Conservation (phyloP, 2,329 filamentous ascomycete species). For the Penicillium verrucosum region DNA sequence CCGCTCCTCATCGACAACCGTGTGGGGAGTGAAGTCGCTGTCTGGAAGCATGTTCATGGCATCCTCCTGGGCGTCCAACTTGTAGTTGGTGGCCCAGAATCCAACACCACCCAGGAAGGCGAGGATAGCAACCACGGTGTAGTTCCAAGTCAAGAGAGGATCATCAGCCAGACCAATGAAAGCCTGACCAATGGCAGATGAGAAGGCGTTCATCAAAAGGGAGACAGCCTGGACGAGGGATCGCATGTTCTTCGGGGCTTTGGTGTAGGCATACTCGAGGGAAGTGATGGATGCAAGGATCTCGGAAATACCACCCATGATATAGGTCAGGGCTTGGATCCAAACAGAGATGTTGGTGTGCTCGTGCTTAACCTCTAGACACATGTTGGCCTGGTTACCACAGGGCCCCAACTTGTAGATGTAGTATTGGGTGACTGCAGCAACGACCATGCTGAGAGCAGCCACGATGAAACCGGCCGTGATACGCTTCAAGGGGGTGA, state of each 20-base stretch:
- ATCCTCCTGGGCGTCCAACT: conserved; percentile 67
- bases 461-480: conserved; percentile 50
- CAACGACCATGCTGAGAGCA: conserved; percentile 48
- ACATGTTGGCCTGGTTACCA: conserved; percentile 53
- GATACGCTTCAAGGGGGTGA: conserved; percentile 55
- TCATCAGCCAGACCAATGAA: conserved; percentile 61
- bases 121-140: conserved; percentile 60
- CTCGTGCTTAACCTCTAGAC: conserved; percentile 42
- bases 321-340: conserved; percentile 49
- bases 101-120: conserved; percentile 59
- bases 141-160: conserved; percentile 70
- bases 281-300: conserved; percentile 60
- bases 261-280: conserved; percentile 73
- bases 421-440: conserved; percentile 49
- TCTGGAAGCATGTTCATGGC: conserved; percentile 53
- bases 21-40: conserved; percentile 16
- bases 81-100: conserved; percentile 67
- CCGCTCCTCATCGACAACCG: conserved; percentile 15
- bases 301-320: conserved; percentile 56
- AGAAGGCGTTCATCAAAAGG: conserved; percentile 68
- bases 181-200: conserved; percentile 67
- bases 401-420: conserved; percentile 62
- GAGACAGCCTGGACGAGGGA: conserved; percentile 68
- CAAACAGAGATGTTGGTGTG: conserved; percentile 64
- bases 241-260: conserved; percentile 76